phyloP scores from a whole-genome alignment of 2,329 filamentous ascomycete genomes.

The Pyrenophora graminea region DNA sequence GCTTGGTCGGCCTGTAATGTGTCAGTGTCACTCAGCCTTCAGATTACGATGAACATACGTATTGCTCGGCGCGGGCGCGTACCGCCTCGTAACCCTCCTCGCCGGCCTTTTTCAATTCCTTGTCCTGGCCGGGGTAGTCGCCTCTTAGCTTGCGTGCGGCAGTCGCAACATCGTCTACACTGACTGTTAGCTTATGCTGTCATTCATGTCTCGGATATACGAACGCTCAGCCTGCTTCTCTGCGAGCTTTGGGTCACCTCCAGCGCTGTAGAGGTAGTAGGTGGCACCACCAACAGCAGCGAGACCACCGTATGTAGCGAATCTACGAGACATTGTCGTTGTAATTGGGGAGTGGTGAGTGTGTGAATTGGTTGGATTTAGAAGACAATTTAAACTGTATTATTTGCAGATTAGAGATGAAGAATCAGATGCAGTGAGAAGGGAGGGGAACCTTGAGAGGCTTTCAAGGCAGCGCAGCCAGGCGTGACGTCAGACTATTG shows the following conservation, averaged over 20 bases:
- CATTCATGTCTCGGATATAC: constrained; percentile 35
- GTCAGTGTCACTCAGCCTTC: constrained; percentile 17
- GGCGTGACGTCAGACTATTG: constrained; percentile 40
- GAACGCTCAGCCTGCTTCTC: constrained; percentile 84
- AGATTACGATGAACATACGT: constrained; percentile 27
- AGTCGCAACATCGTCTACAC: constrained; percentile 73
- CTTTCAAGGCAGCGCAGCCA: constrained; percentile 27
- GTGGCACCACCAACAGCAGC: constrained; percentile 63
- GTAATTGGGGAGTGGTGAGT: constrained; percentile 6
- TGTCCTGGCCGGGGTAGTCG: constrained; percentile 65
- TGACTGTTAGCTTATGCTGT: constrained; percentile 15
- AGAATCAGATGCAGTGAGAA: constrained; percentile 9
- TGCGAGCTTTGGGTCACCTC: constrained; percentile 79
- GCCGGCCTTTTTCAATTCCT: constrained; percentile 67
- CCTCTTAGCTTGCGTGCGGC: constrained; percentile 68
- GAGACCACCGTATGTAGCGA: constrained; percentile 40
- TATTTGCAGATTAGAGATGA: constrained; percentile 8
- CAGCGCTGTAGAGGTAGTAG: constrained; percentile 91
- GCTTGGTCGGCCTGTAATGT: constrained; percentile 44
- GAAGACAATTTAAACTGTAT: constrained; percentile 5
- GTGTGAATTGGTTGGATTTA: constrained; percentile 9
- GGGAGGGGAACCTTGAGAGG: constrained; percentile 26
- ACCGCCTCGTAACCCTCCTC: constrained; percentile 54
- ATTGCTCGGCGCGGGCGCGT: constrained; percentile 52
- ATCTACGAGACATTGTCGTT: constrained; percentile 35